A percentile compares a stretch with the other conserved stretches of the same genome.
phyloP scores from a whole-genome alignment of 2,329 filamentous ascomycete species.

The Penicillium sp. region DNA sequence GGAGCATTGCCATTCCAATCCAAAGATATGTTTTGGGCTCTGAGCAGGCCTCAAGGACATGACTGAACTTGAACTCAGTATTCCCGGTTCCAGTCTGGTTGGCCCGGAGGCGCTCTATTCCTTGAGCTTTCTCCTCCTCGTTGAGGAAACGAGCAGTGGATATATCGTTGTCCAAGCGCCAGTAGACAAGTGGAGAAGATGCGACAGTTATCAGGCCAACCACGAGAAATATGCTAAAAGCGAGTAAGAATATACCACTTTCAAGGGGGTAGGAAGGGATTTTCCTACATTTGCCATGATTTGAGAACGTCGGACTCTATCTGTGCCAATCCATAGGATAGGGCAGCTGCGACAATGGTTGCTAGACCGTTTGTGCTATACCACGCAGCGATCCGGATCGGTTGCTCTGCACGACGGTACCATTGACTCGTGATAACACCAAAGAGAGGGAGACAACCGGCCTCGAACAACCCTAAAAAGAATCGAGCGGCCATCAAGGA shows the following conservation, averaged over 20 bases:
- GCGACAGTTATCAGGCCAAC: slow-evolving; percentile 61
- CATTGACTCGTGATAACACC: slow-evolving; percentile 48
- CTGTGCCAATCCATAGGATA: slow-evolving; percentile 60
- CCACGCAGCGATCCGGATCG: slow-evolving; percentile 64
- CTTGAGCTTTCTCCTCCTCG: slow-evolving; percentile 48
- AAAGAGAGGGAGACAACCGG: slow-evolving; percentile 50
- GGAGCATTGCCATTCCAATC: slow-evolving; percentile 59
- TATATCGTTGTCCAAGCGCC: slow-evolving; percentile 59
- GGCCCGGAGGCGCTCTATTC: slow-evolving; percentile 51
- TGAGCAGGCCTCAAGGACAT: slow-evolving; percentile 44
- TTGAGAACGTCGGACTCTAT: slow-evolving; percentile 47
- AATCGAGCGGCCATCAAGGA: slow-evolving; percentile 52
- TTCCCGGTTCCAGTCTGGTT: slow-evolving; percentile 51
- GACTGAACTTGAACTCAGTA: slow-evolving; percentile 48
- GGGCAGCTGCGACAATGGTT: slow-evolving; percentile 56
- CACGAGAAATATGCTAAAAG: slow-evolving; percentile 58
- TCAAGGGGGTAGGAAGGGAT: neutral
- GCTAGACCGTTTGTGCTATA: slow-evolving; percentile 62
- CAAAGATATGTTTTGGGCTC: slow-evolving; percentile 59
- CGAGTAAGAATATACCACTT: slow-evolving; percentile 1
- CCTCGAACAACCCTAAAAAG: slow-evolving; percentile 55
- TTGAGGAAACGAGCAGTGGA: slow-evolving; percentile 51
- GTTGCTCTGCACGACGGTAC: slow-evolving; percentile 58
- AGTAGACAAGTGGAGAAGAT: slow-evolving; percentile 60
- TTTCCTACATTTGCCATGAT: slow-evolving; percentile 52